Base-by-base conservation (phyloP, 2,329 filamentous ascomycete species). In the Karstenula rhodostoma region DNA sequence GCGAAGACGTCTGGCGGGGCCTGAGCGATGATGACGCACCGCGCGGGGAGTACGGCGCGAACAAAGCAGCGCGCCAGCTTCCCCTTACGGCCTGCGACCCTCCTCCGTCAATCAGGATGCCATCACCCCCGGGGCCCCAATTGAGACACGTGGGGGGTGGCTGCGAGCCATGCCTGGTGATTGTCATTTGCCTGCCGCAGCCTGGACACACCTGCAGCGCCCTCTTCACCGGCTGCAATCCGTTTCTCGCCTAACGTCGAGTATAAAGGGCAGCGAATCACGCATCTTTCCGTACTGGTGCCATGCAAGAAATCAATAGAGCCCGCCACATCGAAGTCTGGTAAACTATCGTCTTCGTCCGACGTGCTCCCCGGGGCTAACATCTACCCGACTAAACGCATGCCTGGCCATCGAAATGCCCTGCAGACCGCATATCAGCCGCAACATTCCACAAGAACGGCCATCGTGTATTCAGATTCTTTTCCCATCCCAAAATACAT, bases 21-120 rank as follows among this genome's bases (percentile, higher is more conserved):
- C 27, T 43, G 37, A 10, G 27, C 32, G 51, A 27, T 59, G 61
- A 69, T 71, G 69, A 71, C 69, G 69, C 68, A 70, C 60, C 56
- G 57, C 67, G 67, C 69, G 66, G 65, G 67, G 64, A 64, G 61
- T 61, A 57, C 22, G 4, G 12, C 33, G 7, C 51, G 15, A 23
- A 43, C n/a, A 35, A 49, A 29, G 53, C 40, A 19, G 32, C 23
- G 23, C 19, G 19, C 50, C 35, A 22, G 23, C 51, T 54, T 51
- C 32, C 19, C 32, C 6, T 46, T 19, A 32, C 27, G n/a, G 46
- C 27, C 22, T 15, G 44, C 44, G 22, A n/a, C 17, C 17, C 35
- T 15, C 17, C 1, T 13, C 4, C 17, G 7, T n/a, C 17, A 40
- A 15, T 40, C 17, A 32, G 8, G 35, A 40, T 49, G 44, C 25